Evolutionary conservation across 441 rosid species (phyloP).

Genomic region (Brassica balearica): DNA sequence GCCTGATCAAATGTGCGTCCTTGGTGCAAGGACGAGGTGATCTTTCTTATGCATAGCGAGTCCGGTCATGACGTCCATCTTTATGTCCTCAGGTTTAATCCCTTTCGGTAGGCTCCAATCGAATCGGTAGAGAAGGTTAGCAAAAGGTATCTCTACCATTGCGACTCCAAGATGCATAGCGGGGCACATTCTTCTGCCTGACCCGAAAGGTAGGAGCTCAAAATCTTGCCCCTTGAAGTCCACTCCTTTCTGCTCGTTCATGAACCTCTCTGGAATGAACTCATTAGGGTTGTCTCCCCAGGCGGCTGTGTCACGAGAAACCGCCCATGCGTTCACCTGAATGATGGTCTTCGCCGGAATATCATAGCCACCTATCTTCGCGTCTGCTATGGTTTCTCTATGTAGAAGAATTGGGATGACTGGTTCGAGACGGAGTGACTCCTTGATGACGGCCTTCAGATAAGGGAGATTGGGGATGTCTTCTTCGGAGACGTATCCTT

Average conservation of each 20-base stretch:
- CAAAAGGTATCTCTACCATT: conserved; percentile 51
- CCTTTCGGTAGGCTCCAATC: conserved; percentile 55
- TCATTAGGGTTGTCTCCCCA: conserved; percentile 54
- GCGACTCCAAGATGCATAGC: conserved; percentile 49
- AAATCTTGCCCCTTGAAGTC: conserved; percentile 52
- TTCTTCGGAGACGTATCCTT: conserved; percentile 51
- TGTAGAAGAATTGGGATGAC: conserved; percentile 47
- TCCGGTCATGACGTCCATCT: conserved; percentile 50
- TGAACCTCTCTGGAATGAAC: conserved; percentile 55
- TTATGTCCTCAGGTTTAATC: conserved; percentile 43
- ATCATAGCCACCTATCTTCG: conserved; percentile 47
- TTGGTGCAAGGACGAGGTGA: conserved; percentile 43
- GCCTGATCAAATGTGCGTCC: conserved; percentile 24
- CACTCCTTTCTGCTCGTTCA: conserved; percentile 41
- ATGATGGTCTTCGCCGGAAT: conserved; percentile 50
- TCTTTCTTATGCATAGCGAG: conserved; percentile 48
- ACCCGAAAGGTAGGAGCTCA: conserved; percentile 54
- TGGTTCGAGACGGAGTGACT: conserved; percentile 49
- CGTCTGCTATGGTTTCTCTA: conserved; percentile 43
- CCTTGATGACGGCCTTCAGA: conserved; percentile 51
- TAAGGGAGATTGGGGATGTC: conserved; percentile 49
- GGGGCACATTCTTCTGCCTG: conserved; percentile 51
- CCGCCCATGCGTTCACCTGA: conserved; percentile 51
- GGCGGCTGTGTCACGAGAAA: conserved; percentile 51
- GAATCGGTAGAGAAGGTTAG: conserved; percentile 48